Conservation (phyloP, 768 basidiomycete species). For the Trametes cingulata region DNA sequence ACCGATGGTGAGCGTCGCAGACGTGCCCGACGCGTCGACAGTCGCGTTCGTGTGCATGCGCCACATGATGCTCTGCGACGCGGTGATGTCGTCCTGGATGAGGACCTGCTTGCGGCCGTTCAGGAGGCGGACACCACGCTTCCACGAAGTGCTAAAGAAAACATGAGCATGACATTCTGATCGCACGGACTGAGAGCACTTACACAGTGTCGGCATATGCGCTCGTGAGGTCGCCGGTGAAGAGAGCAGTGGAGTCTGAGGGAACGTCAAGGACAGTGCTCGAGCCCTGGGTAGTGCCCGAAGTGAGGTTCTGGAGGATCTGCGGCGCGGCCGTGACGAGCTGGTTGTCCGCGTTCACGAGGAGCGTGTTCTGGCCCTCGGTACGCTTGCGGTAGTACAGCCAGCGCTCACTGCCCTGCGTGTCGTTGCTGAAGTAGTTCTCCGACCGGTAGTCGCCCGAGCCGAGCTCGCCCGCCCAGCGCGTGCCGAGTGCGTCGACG, state of each 20-base stretch:
- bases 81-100: slow-evolving; percentile 86
- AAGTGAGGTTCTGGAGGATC: slow-evolving; percentile 50
- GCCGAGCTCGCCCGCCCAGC: slow-evolving; percentile 95
- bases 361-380: slow-evolving; percentile 94
- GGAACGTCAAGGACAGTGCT: slow-evolving; percentile 75
- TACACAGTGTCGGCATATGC: slow-evolving; percentile 72
- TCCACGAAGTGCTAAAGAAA: slow-evolving; percentile 57
- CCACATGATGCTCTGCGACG: slow-evolving; percentile 70
- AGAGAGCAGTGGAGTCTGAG: slow-evolving; percentile 75
- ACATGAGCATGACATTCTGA: slow-evolving; percentile 15
- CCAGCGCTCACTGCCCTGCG: slow-evolving; percentile 76
- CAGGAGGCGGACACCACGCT: slow-evolving; percentile 81
- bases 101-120: slow-evolving; percentile 88
- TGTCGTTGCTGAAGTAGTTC: slow-evolving; percentile 77
- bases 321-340: slow-evolving; percentile 67
- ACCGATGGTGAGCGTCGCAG: slow-evolving; percentile 75
- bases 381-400: slow-evolving; percentile 95
- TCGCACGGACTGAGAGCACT: slow-evolving; percentile 32
- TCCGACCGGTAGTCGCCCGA: slow-evolving; percentile 78
- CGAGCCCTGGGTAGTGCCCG: slow-evolving; percentile 66
- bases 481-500: slow-evolving; percentile 86
- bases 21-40: slow-evolving; percentile 55
- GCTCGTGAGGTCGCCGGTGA: slow-evolving; percentile 71
- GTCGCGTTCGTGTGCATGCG: slow-evolving; percentile 97
- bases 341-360: slow-evolving; percentile 79